These are phyloP conservation scores for Hypoxylon sp. DNA, from an alignment of 2,329 filamentous ascomycete species.

Conservation along the genomic window DNA sequence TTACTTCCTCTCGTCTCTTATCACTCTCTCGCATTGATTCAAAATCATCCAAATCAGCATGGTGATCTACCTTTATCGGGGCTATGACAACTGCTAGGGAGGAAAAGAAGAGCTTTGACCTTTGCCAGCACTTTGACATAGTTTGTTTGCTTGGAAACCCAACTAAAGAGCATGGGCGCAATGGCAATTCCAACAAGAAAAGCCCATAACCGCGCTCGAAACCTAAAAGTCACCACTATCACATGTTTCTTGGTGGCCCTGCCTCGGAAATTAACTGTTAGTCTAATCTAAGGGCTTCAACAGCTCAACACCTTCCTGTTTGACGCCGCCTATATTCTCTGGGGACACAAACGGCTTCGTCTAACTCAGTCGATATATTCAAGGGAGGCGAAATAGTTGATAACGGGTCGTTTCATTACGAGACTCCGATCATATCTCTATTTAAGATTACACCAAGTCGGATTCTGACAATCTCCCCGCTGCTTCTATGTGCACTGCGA, in stretches of 20 bases:
- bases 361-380: background rate
- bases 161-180: background rate
- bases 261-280: background rate
- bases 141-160: background rate
- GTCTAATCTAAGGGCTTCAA: background rate
- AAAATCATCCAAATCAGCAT: background rate
- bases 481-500: background rate
- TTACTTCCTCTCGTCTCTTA: background rate
- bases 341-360: background rate
- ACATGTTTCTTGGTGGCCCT: background rate
- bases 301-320: background rate
- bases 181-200: background rate
- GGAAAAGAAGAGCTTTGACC: background rate
- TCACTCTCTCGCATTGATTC: background rate
- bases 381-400: background rate
- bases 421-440: background rate
- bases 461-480: background rate
- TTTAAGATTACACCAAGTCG: background rate
- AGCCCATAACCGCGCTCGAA: background rate
- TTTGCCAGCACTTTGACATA: background rate
- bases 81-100: background rate
- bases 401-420: background rate
- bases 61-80: background rate
- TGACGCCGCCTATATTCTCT: background rate
- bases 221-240: background rate